Conservation (phyloP, 306 rosid species). For the Macrotyloma uniflorum region DNA sequence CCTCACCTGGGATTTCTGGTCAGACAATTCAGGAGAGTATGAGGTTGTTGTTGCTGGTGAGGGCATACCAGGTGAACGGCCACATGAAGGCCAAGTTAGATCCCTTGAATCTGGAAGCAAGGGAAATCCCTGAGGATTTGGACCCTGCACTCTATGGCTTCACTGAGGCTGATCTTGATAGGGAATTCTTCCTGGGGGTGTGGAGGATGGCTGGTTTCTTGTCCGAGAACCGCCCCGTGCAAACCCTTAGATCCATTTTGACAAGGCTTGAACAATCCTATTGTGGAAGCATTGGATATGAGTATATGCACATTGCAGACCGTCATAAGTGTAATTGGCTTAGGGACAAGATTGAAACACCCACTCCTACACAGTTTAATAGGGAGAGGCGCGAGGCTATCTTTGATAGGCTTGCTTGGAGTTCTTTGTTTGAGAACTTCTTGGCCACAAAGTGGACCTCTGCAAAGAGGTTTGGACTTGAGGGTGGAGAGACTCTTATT, state of each 20-base stretch:
- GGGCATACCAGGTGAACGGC: slow-evolving; percentile 97
- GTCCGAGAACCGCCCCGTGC: slow-evolving; percentile 94
- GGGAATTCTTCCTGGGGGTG: slow-evolving; percentile 95
- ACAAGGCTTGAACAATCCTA: slow-evolving; percentile 97
- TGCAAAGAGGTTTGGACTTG: slow-evolving; percentile 95
- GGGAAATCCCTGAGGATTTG: slow-evolving; percentile 72
- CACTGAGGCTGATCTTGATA: slow-evolving; percentile 91
- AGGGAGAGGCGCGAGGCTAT: slow-evolving; percentile 84
- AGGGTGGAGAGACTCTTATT: slow-evolving; percentile 88
- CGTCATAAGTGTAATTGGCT: slow-evolving; percentile 89
- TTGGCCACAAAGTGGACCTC: slow-evolving; percentile 96
- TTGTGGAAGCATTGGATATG: slow-evolving; percentile 92
- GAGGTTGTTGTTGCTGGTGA: slow-evolving; percentile 83
- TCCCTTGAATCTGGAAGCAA: slow-evolving; percentile 74
- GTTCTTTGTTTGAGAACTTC: slow-evolving; percentile 88
- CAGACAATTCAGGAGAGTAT: slow-evolving; percentile 99
- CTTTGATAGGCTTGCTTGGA: slow-evolving; percentile 93
- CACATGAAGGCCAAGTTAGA: slow-evolving; percentile 92
- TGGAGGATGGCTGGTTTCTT: slow-evolving; percentile 97
- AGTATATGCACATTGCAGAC: slow-evolving; percentile 95
- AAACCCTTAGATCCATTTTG: slow-evolving; percentile 88
- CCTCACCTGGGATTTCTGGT: slow-evolving; percentile 92
- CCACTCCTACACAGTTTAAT: slow-evolving; percentile 64
- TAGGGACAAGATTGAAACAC: slow-evolving; percentile 91
- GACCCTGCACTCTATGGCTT: slow-evolving; percentile 92